These are phyloP conservation scores for Cardamine resedifolia DNA, from an alignment of 345 rosid genomes.

Conservation along the genomic window DNA sequence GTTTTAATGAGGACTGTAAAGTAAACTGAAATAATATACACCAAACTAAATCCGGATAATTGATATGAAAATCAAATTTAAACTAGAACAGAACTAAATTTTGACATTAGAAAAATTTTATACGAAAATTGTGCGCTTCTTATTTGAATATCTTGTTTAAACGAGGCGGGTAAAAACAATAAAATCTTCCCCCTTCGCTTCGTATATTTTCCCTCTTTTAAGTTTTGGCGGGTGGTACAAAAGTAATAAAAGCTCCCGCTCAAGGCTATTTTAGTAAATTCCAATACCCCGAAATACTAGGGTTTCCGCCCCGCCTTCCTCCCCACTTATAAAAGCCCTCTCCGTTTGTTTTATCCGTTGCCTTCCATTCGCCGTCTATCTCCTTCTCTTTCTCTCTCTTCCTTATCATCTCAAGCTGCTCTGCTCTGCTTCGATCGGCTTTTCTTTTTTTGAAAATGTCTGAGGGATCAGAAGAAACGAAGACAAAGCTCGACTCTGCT, in stretches of 20 bases:
- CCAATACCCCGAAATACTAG: slow-evolving; percentile 15
- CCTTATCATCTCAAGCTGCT: background rate
- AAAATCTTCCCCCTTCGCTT: slow-evolving; percentile 11
- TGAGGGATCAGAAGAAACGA: slow-evolving; percentile 41
- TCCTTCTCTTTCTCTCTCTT: slow-evolving; percentile 14
- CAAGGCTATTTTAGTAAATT: slow-evolving; percentile 35
- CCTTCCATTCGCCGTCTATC: slow-evolving; percentile 3
- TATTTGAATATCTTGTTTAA: background rate
- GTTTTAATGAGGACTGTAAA: too few species aligned
- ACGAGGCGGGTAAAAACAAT: background rate
- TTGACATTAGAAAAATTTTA: too few species aligned
- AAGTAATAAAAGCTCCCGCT: slow-evolving; percentile 17
- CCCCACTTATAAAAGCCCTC: slow-evolving; percentile 34
- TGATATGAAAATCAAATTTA: background rate
- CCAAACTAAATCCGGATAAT: background rate
- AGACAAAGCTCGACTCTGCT: slow-evolving; percentile 26
- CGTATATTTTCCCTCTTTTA: background rate
- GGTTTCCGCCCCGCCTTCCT: slow-evolving; percentile 45
- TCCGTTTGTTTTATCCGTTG: slow-evolving; percentile 28
- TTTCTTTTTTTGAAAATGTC: slow-evolving; percentile 37
- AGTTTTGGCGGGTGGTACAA: slow-evolving; percentile 43
- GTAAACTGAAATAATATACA: too few species aligned
- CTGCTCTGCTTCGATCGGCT: background rate
- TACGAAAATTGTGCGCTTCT: background rate
- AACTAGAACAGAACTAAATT: background rate